Evolutionary conservation across 495 filamentous ascomycete species (phyloP), one percentile per base, ranked within the genome.

Genomic region (Aspergillus wentii): DNA sequence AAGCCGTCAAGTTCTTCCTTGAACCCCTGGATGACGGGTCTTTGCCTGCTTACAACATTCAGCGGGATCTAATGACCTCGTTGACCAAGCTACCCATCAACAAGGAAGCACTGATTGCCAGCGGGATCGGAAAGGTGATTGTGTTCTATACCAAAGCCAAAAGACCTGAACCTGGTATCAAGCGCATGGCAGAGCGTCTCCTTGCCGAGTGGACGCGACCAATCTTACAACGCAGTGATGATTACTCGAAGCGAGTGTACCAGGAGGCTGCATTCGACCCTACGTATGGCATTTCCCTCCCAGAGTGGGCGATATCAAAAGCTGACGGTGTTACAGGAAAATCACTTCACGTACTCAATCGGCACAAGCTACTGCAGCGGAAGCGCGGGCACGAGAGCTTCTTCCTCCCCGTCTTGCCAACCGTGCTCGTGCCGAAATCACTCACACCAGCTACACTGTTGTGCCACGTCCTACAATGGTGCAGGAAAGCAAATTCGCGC

Each of bases 61-160:
- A 99, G 68, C 86, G 87, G 32, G 88, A 96, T 46, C 77, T 99
- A 39, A 88, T 99, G 64, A 76, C 78, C 23, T 80, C 85, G 5
- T 69, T 99, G 21, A 74, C 72, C 18, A 82, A 78, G 46, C 74
- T 99, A 0, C 85, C 87, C 9, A 87, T 96, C 52, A 83, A 85
- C 52, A 95, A 94, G 43, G 92, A 96, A 45, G 75, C 83, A 5
- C 72, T 99, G 30, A 75, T 91, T 25, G 86, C 86, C 48, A 92
- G 85, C 48, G 91, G 94, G 6, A 87, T 99, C 45, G 94, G 94
- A 50, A 97, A 95, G 54, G 85, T 99, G 19, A 80, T 94, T 19
- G 75, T 92, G 36, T 97, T 94, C 70, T 99, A 99, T 66, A 96
- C 88, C 25, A 88, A 90, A 63, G 90, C 84, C 73, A 91, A 87